Conservation (phyloP, 768 basidiomycete species). For the Ramaria sp. region DNA sequence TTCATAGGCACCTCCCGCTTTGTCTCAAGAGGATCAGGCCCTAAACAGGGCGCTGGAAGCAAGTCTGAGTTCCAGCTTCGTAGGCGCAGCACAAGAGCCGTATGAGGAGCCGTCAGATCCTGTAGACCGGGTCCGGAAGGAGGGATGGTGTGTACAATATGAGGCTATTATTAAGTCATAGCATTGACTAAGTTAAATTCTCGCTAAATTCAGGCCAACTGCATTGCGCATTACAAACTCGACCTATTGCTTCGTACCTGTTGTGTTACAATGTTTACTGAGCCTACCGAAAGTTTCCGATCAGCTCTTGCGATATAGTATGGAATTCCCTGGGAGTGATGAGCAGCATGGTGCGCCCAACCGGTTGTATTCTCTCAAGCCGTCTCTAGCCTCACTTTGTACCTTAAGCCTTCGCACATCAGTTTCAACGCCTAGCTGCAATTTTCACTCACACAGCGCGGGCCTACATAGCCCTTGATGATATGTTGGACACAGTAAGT, state of each 20-base stretch:
- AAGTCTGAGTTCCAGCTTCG: conserved; percentile 5
- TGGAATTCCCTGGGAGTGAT: not conserved
- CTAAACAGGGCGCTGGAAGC: conserved; percentile 4
- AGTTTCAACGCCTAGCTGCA: conserved; percentile 3
- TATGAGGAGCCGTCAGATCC: conserved; percentile 5
- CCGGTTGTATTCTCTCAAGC: not conserved
- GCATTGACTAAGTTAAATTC: not conserved
- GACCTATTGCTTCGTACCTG: not conserved
- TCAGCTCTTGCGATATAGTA: not conserved
- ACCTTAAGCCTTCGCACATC: not conserved
- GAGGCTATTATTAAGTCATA: not conserved
- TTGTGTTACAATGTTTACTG: conserved; percentile 5
- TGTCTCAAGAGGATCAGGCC: conserved; percentile 6
- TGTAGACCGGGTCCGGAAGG: conserved; percentile 1
- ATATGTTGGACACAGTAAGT: not conserved
- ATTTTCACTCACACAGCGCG: not conserved
- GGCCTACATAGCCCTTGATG: conserved; percentile 2
- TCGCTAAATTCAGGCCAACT: not conserved
- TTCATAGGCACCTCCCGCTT: conserved; percentile 1
- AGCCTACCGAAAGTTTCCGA: not conserved
- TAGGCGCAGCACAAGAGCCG: conserved; percentile 1
- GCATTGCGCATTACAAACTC: conserved; percentile 3
- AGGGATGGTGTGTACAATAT: not conserved
- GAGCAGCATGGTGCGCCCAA: not conserved
- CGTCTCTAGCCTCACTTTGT: not conserved